A percentile compares a stretch with the other conserved stretches of the same genome.
phyloP scores from a whole-genome alignment of 2,329 filamentous ascomycete species.

The Curvularia hawaiiensis region DNA sequence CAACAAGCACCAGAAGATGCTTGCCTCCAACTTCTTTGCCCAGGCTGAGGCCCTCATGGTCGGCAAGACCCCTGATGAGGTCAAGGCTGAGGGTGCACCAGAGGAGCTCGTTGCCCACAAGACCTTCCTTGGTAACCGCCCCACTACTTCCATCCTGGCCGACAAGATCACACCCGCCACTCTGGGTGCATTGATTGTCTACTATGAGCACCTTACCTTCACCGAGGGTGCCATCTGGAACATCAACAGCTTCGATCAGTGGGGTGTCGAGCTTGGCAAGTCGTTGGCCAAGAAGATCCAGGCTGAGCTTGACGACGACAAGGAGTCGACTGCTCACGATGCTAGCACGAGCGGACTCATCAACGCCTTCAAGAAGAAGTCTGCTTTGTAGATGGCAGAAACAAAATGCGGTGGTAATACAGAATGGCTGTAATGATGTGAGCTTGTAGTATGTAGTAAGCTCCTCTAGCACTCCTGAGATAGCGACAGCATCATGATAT shows the following conservation, averaged over 20 bases:
- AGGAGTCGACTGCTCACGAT: slow-evolving; percentile 76
- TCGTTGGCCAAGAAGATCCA: slow-evolving; percentile 75
- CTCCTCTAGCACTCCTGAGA: slow-evolving; percentile 6
- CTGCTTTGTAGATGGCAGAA: slow-evolving; percentile 42
- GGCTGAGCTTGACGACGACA: slow-evolving; percentile 80
- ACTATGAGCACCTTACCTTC: slow-evolving; percentile 99
- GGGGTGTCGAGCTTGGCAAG: slow-evolving; percentile 99
- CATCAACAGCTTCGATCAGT: slow-evolving; percentile 99
- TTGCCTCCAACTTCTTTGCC: slow-evolving; percentile 89
- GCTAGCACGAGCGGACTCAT: slow-evolving; percentile 87
- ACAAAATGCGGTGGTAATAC: not conserved
- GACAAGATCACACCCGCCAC: slow-evolving; percentile 93
- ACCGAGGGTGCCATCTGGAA: slow-evolving; percentile 98
- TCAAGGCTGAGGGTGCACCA: slow-evolving; percentile 74
- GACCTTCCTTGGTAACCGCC: slow-evolving; percentile 97
- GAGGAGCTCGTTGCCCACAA: slow-evolving; percentile 92
- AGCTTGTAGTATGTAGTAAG: slow-evolving; percentile 10
- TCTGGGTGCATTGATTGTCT: slow-evolving; percentile 92
- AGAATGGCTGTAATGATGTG: slow-evolving; percentile 14
- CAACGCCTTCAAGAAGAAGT: slow-evolving; percentile 86
- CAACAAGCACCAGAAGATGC: slow-evolving; percentile 96
- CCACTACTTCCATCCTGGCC: slow-evolving; percentile 92
- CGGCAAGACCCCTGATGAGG: slow-evolving; percentile 81
- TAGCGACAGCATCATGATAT: slow-evolving; percentile 10
- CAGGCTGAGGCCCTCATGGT: slow-evolving; percentile 91